Conservation (phyloP, 139 green algal genomes). For the Auxenochlorella pyrenoidosa region DNA sequence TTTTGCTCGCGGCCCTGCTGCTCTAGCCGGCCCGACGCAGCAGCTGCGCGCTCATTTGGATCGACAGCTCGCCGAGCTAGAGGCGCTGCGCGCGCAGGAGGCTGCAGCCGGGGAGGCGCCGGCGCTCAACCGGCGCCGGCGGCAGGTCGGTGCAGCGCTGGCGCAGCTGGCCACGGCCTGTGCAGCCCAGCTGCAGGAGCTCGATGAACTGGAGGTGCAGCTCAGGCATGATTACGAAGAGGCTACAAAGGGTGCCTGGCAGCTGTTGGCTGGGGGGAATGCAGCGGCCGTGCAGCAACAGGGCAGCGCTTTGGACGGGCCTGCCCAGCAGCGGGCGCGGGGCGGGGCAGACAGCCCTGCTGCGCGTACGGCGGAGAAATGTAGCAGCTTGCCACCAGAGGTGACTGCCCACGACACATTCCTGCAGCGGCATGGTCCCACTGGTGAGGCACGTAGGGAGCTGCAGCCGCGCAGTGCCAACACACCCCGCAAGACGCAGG, state of each 20-base stretch:
- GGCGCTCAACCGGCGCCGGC: background rate
- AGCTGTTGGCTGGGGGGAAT: background rate
- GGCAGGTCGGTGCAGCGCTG: background rate
- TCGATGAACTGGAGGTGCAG: background rate
- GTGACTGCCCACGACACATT: conserved; percentile 39
- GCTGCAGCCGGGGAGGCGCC: background rate
- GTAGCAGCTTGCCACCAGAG: conserved; percentile 25
- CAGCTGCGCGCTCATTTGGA: background rate
- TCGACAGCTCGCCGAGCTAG: background rate
- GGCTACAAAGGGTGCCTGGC: background rate
- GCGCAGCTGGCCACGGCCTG: background rate
- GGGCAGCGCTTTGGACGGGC: background rate
- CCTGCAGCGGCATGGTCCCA: conserved; percentile 27
- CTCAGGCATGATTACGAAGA: background rate
- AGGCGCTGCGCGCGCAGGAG: background rate
- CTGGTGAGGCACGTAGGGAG: background rate
- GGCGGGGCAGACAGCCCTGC: too few species aligned
- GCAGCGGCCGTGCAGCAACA: background rate
- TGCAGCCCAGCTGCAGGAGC: background rate
- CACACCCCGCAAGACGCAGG: too few species aligned
- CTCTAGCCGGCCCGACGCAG: background rate
- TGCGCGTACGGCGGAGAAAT: background rate
- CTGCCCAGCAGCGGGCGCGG: background rate
- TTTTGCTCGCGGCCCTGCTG: background rate
- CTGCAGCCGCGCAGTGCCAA: background rate